Conservation (phyloP, 768 basidiomycete species). For the Naganishia friedmannii region DNA sequence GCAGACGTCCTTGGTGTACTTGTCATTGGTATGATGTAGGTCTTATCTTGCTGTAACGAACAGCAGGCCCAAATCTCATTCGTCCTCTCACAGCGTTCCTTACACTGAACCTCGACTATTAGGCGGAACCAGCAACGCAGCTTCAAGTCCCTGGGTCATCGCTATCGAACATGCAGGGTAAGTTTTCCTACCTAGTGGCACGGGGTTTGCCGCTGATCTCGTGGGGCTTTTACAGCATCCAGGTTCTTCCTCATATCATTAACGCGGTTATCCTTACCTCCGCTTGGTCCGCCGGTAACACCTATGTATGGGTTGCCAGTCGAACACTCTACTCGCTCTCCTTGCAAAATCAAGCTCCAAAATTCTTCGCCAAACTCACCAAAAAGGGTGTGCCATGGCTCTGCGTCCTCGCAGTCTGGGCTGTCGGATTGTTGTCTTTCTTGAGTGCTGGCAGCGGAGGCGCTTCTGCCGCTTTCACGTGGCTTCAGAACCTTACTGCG, state of each 20-base stretch:
- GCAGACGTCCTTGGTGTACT: conserved; percentile 38
- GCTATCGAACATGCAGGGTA: conserved; percentile 42
- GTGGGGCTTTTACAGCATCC: conserved; percentile 32
- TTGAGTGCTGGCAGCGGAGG: conserved; percentile 30
- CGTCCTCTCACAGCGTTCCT: conserved; percentile 33
- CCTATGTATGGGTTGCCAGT: conserved; percentile 42
- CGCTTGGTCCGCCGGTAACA: conserved; percentile 46
- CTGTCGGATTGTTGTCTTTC: conserved; percentile 29
- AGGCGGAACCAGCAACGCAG: conserved; percentile 40
- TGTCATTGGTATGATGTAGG: conserved; percentile 46
- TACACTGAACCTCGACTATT: conserved; percentile 37
- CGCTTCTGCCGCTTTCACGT: conserved; percentile 35
- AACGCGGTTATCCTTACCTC: conserved; percentile 44
- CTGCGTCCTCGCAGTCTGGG: conserved; percentile 40
- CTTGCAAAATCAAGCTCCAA: conserved; percentile 44
- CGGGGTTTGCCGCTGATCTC: not conserved
- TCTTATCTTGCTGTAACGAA: not conserved
- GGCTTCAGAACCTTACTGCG: conserved; percentile 38
- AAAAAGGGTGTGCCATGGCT: conserved; percentile 47
- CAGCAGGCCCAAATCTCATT: not conserved
- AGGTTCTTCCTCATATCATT: conserved; percentile 43
- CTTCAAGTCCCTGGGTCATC: conserved; percentile 51
- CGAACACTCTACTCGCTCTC: conserved; percentile 48
- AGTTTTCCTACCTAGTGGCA: not conserved
- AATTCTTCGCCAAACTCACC: conserved; percentile 40